These are phyloP conservation scores for Coleophoma eucalyptorum DNA, from an alignment of 2,329 filamentous ascomycete genomes.

Conservation along the genomic window DNA sequence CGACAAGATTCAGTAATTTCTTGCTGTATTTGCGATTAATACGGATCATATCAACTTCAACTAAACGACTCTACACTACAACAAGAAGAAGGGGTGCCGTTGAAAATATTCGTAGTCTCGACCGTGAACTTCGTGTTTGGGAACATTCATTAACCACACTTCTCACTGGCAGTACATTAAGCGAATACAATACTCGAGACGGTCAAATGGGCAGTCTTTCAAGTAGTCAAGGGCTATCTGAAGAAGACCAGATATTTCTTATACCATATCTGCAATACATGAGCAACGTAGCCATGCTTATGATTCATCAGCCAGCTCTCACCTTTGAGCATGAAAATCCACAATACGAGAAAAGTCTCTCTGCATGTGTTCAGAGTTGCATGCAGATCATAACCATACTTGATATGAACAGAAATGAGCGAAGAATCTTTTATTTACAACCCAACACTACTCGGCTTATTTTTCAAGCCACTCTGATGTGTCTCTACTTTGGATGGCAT, in stretches of 20 bases:
- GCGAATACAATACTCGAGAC: not conserved
- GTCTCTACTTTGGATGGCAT: not conserved
- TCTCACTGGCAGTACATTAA: not conserved
- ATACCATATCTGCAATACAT: not conserved
- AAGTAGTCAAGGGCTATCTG: not conserved
- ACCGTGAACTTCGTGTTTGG: conserved; percentile 1
- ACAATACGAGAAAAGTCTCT: conserved; percentile 1
- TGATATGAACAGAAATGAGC: not conserved
- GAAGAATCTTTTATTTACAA: not conserved
- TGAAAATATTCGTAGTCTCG: conserved; percentile 1
- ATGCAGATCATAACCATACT: not conserved
- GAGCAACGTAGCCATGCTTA: not conserved
- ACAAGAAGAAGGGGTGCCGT: conserved; percentile 1
- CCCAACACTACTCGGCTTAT: not conserved
- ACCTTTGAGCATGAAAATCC: not conserved
- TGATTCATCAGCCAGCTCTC: conserved; percentile 1
- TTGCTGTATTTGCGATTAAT: conserved; percentile 1
- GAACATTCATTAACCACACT: not conserved
- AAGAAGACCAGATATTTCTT: not conserved
- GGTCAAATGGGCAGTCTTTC: not conserved
- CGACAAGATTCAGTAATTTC: not conserved
- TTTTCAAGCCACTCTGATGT: not conserved
- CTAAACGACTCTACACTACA: conserved; percentile 4
- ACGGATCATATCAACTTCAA: not conserved
- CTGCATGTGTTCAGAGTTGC: not conserved